Conservation (phyloP, 1,284 basidiomycete genomes). For the Melampsora larici-populina region DNA sequence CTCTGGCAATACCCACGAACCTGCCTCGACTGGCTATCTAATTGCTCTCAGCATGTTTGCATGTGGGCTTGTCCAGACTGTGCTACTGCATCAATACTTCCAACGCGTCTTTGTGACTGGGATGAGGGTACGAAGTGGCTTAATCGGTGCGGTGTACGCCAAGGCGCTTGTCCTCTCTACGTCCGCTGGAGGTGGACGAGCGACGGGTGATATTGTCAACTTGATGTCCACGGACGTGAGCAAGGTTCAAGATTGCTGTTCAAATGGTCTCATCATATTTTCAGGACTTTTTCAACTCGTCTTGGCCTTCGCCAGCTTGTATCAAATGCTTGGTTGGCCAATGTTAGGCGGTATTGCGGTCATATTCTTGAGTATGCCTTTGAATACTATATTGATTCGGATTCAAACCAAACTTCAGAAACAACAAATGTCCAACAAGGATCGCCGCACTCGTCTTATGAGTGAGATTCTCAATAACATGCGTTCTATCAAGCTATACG, state of each 20-base stretch:
- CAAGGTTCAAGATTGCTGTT: conserved; percentile 80
- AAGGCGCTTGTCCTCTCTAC: conserved; percentile 81
- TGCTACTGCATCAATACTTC: conserved; percentile 87
- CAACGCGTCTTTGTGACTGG: conserved; percentile 76
- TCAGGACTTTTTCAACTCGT: conserved; percentile 66
- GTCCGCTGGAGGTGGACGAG: conserved; percentile 68
- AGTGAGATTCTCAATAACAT: conserved; percentile 49
- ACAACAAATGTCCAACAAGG: conserved; percentile 50
- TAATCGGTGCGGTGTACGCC: conserved; percentile 78
- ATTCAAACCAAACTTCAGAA: conserved; percentile 47
- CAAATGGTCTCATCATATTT: conserved; percentile 62
- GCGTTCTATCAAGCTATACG: conserved; percentile 67
- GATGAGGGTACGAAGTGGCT: conserved; percentile 84
- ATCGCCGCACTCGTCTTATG: conserved; percentile 49
- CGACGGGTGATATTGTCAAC: conserved; percentile 89
- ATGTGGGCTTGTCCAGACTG: conserved; percentile 70
- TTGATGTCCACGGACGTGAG: conserved; percentile 77
- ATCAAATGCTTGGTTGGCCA: conserved; percentile 54
- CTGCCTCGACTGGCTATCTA: conserved; percentile 64
- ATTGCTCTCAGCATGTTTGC: conserved; percentile 76
- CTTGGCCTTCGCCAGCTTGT: conserved; percentile 80
- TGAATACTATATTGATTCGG: conserved; percentile 48
- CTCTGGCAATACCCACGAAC: conserved; percentile 54
- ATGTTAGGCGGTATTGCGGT: conserved; percentile 87
- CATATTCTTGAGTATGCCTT: conserved; percentile 60